Conservation (phyloP, 1,284 basidiomycete species). For the Apiotrichum veenhuisii region DNA sequence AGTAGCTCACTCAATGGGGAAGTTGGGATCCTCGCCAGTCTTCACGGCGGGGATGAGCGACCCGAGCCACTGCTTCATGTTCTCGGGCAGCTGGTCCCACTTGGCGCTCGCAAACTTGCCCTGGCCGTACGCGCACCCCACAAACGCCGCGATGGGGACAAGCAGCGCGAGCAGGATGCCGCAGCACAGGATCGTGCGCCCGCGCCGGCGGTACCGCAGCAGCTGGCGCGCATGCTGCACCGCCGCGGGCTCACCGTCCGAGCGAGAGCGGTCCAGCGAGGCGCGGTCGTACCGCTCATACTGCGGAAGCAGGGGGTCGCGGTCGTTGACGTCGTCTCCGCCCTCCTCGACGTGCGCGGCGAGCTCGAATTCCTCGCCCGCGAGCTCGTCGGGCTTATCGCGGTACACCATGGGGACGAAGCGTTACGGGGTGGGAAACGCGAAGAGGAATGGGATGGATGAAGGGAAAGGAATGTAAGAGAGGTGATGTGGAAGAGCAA, state of each 20-base stretch:
- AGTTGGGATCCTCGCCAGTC: slow-evolving; percentile 26
- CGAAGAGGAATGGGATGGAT: background rate
- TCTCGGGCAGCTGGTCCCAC: slow-evolving; percentile 36
- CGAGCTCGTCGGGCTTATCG: slow-evolving; percentile 18
- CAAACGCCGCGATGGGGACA: slow-evolving; percentile 23
- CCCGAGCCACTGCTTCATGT: slow-evolving; percentile 35
- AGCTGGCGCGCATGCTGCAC: background rate
- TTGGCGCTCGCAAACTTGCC: slow-evolving; percentile 19
- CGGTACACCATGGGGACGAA: slow-evolving; percentile 8
- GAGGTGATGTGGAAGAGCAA: no score
- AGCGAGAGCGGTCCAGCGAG: background rate
- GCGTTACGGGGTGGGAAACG: no score
- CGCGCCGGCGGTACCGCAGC: slow-evolving; percentile 4
- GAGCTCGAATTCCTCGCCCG: slow-evolving; percentile 34
- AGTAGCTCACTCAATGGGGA: slow-evolving; percentile 44
- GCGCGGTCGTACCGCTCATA: slow-evolving; percentile 12
- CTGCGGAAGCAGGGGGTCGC: slow-evolving; percentile 42
- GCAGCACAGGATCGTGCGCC: slow-evolving; percentile 22
- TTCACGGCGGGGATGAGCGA: slow-evolving; percentile 17
- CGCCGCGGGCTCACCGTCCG: background rate
- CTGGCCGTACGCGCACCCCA: slow-evolving; percentile 24
- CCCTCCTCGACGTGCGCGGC: slow-evolving; percentile 3
- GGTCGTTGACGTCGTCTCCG: slow-evolving; percentile 12
- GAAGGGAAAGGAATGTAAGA: background rate
- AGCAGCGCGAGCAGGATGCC: slow-evolving; percentile 28